Conservation (phyloP, 441 rosid species). For the Croton laevigatus region DNA sequence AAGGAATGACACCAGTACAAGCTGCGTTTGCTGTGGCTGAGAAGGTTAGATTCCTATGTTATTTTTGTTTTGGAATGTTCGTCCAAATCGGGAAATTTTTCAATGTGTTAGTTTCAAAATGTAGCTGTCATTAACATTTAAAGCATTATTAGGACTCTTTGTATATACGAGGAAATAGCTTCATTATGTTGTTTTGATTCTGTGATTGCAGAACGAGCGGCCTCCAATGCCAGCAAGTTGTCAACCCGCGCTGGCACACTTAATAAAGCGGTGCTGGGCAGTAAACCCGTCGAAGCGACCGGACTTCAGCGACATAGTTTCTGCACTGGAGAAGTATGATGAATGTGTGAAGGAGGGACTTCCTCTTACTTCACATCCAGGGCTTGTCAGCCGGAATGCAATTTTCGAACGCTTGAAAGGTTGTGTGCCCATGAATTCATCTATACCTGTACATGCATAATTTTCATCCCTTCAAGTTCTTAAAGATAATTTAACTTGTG, state of each 20-base stretch:
- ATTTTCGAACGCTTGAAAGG: constrained; percentile 72
- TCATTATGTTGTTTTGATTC: not conserved
- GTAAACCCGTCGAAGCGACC: constrained; percentile 85
- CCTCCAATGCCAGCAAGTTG: constrained; percentile 93
- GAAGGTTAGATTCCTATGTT: constrained; percentile 49
- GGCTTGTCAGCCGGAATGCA: constrained; percentile 57
- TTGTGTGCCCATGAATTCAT: constrained; percentile 66
- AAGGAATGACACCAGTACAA: constrained; percentile 98
- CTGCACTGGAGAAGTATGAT: constrained; percentile 73
- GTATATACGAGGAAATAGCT: too few species aligned
- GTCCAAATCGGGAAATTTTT: too few species aligned
- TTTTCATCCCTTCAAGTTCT: not conserved
- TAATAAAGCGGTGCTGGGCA: constrained; percentile 90
- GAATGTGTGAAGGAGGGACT: constrained; percentile 87
- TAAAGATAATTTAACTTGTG: constrained; percentile 22
- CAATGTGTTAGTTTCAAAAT: too few species aligned
- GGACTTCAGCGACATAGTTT: constrained; percentile 83
- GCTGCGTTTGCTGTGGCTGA: constrained; percentile 98
- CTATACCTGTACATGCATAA: constrained; percentile 75
- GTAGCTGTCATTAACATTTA: too few species aligned
- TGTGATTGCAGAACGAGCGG: constrained; percentile 65
- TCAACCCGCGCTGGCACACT: constrained; percentile 82
- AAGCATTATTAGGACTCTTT: too few species aligned
- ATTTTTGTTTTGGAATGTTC: too few species aligned
- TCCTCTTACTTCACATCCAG: constrained; percentile 70